Base-by-base conservation (phyloP, 1,284 basidiomycete species). In the Phaffia rhodozyma region DNA sequence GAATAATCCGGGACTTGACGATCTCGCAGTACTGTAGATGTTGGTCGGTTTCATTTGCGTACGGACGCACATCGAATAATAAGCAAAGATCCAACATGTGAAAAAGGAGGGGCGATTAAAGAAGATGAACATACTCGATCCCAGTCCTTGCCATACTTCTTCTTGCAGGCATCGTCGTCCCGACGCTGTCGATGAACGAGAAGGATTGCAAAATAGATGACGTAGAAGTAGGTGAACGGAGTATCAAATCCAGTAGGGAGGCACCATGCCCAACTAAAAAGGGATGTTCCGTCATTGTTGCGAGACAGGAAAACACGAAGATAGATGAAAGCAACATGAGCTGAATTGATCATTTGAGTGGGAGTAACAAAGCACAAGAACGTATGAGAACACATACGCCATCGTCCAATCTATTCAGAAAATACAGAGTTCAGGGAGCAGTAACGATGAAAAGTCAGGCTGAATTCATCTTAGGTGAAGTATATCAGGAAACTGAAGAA, bases 181-280 rank as follows among this genome's bases (percentile, higher is more conserved):
- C 96, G 82, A 66, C 79, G 79, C 76, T 97, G 91, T 63, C 96
- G 81, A 76, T 98, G 96, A 30, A 92, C 79, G 66, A 99, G 85
- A 32, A 99, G 83, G 25, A 96, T 83, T 7, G 83, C 80, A 72
- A 99, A 98, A 79, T 93, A 93, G 67, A 80, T 75, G 52, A 91
- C 82, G 74, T 98, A 98, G 78, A 94, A 98, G 79, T 98, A 99
- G 2, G 94, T 92, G 72, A 98, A 81, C 7, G 93, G 93, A 0
- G 91, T 91, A 56, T 82, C 78, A 76, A 97, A 92, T 9, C 89
- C 91, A 1, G 91, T 94, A 0, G 96, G 91, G 20, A 98, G 81
- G 69, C 86, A 96, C 93, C 94, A 98, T 0, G 75, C 73, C 66
- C 70, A 71, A 60, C 73, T 72, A 87, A 85, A 63, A 89, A 76